Base-by-base conservation (phyloP, 2,329 filamentous ascomycete genomes). In the Colletotrichum acutatum region DNA sequence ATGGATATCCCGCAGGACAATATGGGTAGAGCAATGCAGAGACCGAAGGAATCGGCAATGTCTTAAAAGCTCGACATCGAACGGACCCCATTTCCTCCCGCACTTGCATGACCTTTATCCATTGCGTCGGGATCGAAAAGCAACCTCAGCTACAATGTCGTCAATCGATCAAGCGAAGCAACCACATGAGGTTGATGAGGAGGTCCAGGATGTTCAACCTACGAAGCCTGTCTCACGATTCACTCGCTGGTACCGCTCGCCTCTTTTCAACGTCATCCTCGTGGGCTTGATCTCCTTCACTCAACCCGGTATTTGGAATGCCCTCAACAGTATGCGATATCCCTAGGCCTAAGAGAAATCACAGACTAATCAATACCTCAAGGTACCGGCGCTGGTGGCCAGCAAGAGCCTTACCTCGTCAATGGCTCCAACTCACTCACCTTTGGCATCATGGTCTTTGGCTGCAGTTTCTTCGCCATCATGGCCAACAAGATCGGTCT, bases 391-490 rank as follows among this genome's bases (percentile, higher is more conserved):
- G 93, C 91, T 1, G 93, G 92, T 59, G 93, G 93, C 4, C 86
- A 89, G 42, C 86, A 91, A 75, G 86, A 87, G 19, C 92, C 92
- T 0, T 87, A 91, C 76, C 85, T 94, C 0, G 90, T 94, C 60
- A 94, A 93, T 76, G 87, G 90, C 0, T 91, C 91, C 14, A 95
- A 94, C 76, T 90, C 92, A 0, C 80, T 94, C 42, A 93, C 92
- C 0, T 94, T 94, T 77, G 84, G 82, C 3, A 84, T 87, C 75
- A 87, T 88, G 84, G 82, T 84, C 7, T 83, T 86, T 26, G 81
- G 81, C 2, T 84, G 83, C 68, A 82, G 82, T 1, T 67, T 84
- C 19, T 85, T 84, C 42, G 80, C 80, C 19, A 78, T 84, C 37
- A 77, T 84, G 2, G 81, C 81, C 60, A 85, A 85, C 76, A 79